phyloP scores from a whole-genome alignment of 805 yeast species.

The Candida peoriensis region DNA sequence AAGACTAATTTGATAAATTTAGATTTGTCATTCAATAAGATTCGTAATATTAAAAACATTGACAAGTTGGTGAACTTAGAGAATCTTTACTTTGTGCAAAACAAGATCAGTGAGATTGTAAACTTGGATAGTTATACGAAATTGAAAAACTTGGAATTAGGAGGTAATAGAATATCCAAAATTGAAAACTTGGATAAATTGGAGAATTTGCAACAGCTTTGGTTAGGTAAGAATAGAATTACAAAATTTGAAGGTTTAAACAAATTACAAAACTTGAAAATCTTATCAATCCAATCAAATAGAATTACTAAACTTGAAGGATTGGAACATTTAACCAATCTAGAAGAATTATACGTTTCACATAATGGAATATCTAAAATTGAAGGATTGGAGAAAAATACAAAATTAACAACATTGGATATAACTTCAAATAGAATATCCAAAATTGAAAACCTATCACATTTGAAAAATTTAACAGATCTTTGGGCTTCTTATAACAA shows the following conservation, averaged over 20 bases:
- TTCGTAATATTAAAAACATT: conserved; percentile 77
- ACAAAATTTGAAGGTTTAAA: conserved; percentile 56
- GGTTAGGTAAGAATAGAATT: conserved; percentile 91
- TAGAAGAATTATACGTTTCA: conserved; percentile 85
- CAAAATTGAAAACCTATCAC: conserved; percentile 58
- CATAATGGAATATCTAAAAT: conserved; percentile 74
- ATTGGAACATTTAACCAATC: conserved; percentile 58
- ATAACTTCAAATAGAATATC: conserved; percentile 69
- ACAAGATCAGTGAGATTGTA: conserved; percentile 70
- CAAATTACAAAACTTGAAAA: conserved; percentile 54
- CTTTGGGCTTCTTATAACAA: conserved; percentile 88
- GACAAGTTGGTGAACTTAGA: conserved; percentile 56
- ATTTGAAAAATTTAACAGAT: conserved; percentile 73
- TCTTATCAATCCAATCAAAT: conserved; percentile 87
- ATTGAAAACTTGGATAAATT: conserved; percentile 57
- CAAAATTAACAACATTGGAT: conserved; percentile 68
- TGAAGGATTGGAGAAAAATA: conserved; percentile 72
- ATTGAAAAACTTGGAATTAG: conserved; percentile 74
- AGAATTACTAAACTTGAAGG: conserved; percentile 76
- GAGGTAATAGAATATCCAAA: conserved; percentile 71
- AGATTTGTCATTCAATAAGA: conserved; percentile 87
- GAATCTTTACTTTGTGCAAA: conserved; percentile 82
- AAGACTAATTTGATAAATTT: conserved; percentile 52
- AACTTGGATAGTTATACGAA: conserved; percentile 52
- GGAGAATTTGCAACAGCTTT: conserved; percentile 61